Evolutionary conservation across 805 yeast species (phyloP), one percentile per base, ranked within the genome.

Genomic region (Candida xiaguanensis): DNA sequence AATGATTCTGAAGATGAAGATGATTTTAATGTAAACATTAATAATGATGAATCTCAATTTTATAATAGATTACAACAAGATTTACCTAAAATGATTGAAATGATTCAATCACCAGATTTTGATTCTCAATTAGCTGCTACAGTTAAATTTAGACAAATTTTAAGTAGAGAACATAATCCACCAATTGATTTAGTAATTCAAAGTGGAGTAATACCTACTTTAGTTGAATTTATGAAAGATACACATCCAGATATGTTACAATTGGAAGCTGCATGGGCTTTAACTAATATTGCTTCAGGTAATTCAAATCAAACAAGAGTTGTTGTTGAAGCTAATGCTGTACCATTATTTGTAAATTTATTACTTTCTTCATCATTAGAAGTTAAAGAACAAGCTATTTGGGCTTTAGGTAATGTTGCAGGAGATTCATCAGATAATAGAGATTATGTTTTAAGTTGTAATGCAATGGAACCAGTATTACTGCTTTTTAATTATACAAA

Each of bases 191-290:
- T 85, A 44, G 98, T 93, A 25, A 90, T 93, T 48, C 85, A 86
- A 59, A 75, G 90, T 39, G 98, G 98, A 33, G 96, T 91, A 24
- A 93, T 93, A 39, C 95, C 97, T 43, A 81, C 82, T 39, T 77
- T 93, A 60, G 96, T 93, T 40, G 81, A 77, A 52, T 88, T 90
- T 53, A 84, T 93, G 89, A 69, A 72, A 43, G 58, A 56, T 25
- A 72, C 77, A 39, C 89, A 86, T 50, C 86, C 90, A 3, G 89
- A 86, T 54, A 79, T 85, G 74, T 74, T 93, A 53, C 98, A 91
- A 67, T 78, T 93, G 53, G 99, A 93, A 70, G 96, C 98, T 9
- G 97, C 99, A 7, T 93, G 99, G 99, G 98, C 98, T n/a, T 76
- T 93, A 51, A 93, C 99, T 36, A 93, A 93, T 61, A 91, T 93